Base-by-base conservation (phyloP, 2,329 filamentous ascomycete species). In the Capronia epimyces region DNA sequence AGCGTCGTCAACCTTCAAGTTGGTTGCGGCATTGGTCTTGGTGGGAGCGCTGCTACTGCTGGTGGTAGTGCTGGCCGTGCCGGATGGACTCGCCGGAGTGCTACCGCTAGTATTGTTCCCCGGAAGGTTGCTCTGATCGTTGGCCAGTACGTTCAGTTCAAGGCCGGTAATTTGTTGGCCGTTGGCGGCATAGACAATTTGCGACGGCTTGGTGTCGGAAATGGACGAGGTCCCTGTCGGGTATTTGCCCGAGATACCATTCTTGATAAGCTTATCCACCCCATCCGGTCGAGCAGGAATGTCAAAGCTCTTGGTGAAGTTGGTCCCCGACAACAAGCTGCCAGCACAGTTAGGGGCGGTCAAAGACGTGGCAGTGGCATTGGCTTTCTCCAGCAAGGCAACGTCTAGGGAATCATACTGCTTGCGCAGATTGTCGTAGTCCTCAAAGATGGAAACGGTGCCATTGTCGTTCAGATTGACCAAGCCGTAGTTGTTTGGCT, bases 351-450 rank as follows among this genome's bases (percentile, higher is more conserved):
- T 74, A 27, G 86, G 83, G 2, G 86, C 69, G 31, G 73, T 69
- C 53, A 79, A 71, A 27, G 70, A 67, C 24, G 76, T 77, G 52
- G 75, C 77, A 44, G 75, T 71, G 12, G 80, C 72, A 67, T 85
- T 81, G 59, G 78, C 71, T 43, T 76, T 73, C 69, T 88, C 77
- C 49, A 96, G 75, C 13, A 76, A 68, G 47, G 74, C 75, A 67
- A 88, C 80, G 71, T 95, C 80, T 49, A 96, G 74, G 66, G 84
- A 83, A 67, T 77, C 76, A 71, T 86, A 89, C 73, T 93, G 86
- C 29, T 69, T 70, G 71, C 84, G 81, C 53, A 97, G 81, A 57
- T 86, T 84, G 66, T 86, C 79, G 70, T 77, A 90, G 67, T 90
- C 86, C 18, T 69, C 60, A 29, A 81, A 73, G 37, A 89, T 73